These are phyloP conservation scores for Mollisia scopiformis DNA, from an alignment of 2,329 filamentous ascomycete species.

Conservation along the genomic window DNA sequence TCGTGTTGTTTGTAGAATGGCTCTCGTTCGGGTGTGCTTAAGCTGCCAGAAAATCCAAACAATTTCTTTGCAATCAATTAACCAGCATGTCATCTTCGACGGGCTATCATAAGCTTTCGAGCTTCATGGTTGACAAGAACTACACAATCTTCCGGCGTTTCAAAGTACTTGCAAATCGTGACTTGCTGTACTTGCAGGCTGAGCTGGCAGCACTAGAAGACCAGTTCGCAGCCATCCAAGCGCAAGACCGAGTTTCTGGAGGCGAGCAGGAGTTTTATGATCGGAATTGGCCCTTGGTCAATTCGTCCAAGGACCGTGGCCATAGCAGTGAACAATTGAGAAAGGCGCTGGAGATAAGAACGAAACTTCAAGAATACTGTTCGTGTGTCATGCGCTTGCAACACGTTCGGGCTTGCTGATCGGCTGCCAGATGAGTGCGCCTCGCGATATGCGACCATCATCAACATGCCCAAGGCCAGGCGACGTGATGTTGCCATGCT, in stretches of 20 bases:
- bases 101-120: constrained; percentile 10
- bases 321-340: constrained; percentile 10
- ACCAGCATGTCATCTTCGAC: background rate
- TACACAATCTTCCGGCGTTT: constrained; percentile 20
- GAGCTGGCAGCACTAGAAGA: constrained; percentile 12
- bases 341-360: constrained; percentile 15
- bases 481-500: constrained; percentile 11
- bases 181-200: constrained; percentile 18
- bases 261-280: constrained; percentile 14
- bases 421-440: background rate
- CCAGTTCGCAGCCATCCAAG: background rate
- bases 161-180: constrained; percentile 3
- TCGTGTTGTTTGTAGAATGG: background rate
- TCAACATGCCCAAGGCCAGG: background rate
- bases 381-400: background rate
- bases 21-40: too few relatives aligned
- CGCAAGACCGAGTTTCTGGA: background rate
- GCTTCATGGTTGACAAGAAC: constrained; percentile 12
- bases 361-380: constrained; percentile 21
- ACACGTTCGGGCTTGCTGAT: background rate
- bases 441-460: constrained; percentile 1
- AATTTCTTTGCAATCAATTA: background rate
- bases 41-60: background rate
- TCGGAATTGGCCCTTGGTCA: constrained; percentile 14
- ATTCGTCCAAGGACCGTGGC: background rate